Conservation (phyloP, 495 filamentous ascomycete genomes). For the Terfezia boudieri region DNA sequence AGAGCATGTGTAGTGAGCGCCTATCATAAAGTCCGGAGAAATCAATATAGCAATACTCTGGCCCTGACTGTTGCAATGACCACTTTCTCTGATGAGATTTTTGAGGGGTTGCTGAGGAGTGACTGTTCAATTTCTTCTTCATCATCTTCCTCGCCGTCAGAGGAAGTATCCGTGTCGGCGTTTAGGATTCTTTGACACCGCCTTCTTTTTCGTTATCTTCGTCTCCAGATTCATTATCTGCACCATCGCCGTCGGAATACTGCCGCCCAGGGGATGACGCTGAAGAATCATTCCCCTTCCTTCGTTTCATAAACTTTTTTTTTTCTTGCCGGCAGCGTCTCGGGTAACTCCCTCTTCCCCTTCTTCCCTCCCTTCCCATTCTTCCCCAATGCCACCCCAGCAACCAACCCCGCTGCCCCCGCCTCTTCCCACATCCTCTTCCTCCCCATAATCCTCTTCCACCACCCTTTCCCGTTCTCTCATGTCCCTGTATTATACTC, state of each 20-base stretch:
- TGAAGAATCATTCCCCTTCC: conserved; percentile 23
- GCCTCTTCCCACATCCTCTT: conserved; percentile 84
- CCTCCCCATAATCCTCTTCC: conserved; percentile 44
- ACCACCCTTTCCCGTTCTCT: background rate
- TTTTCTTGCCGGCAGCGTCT: conserved; percentile 3
- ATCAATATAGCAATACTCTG: conserved; percentile 66
- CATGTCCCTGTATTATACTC: background rate
- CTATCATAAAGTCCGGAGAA: conserved; percentile 85
- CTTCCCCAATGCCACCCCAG: conserved; percentile 2
- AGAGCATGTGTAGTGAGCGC: conserved; percentile 75
- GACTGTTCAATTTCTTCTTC: conserved; percentile 27
- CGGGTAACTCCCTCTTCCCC: background rate
- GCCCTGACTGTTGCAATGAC: conserved; percentile 38
- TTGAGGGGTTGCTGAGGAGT: conserved; percentile 44
- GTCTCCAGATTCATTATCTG: conserved; percentile 21
- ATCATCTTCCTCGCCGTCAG: conserved; percentile 30
- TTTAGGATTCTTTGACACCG: conserved; percentile 25
- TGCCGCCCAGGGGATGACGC: conserved; percentile 19
- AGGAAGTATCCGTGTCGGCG: conserved; percentile 23
- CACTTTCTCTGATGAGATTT: conserved; percentile 38
- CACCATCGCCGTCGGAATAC: conserved; percentile 23
- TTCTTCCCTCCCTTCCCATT: conserved; percentile 9
- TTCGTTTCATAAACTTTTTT: conserved; percentile 1
- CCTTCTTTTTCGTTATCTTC: conserved; percentile 23
- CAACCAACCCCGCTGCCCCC: conserved; percentile 12